Percentiles rank a stretch among this genome's conserved stretches.
Conservation (phyloP, 2,329 filamentous ascomycete species). For the Sphaerostilbella broomeana region DNA sequence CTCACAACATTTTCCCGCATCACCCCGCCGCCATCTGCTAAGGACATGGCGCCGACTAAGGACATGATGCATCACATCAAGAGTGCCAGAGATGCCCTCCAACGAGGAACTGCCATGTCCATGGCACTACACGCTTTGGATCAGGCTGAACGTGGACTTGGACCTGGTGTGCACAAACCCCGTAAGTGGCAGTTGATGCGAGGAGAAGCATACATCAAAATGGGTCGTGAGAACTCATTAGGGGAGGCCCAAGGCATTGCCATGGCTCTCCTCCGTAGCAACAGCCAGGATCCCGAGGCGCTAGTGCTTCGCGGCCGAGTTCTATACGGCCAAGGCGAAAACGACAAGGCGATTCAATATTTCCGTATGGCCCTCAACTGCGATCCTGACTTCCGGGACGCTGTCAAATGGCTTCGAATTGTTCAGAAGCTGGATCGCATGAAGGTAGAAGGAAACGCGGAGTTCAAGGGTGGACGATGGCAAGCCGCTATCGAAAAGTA, state of each 20-base stretch:
- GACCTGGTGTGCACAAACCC: constrained; percentile 67
- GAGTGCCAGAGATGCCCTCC: constrained; percentile 71
- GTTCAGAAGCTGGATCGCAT: constrained; percentile 88
- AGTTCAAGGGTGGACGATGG: constrained; percentile 81
- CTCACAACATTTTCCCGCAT: constrained; percentile 76
- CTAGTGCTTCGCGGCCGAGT: constrained; percentile 82
- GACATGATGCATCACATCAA: constrained; percentile 78
- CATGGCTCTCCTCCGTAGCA: constrained; percentile 76
- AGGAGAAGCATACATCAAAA: constrained; percentile 85
- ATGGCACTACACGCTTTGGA: constrained; percentile 91
- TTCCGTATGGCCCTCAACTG: constrained; percentile 84
- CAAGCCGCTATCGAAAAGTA: constrained; percentile 80
- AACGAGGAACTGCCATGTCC: constrained; percentile 70
- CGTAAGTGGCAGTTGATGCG: constrained; percentile 92
- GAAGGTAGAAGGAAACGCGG: constrained; percentile 86
- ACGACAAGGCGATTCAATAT: constrained; percentile 87
- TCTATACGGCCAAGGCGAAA: constrained; percentile 86
- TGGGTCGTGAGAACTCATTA: constrained; percentile 81
- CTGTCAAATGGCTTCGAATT: constrained; percentile 79
- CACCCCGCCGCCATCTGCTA: constrained; percentile 70
- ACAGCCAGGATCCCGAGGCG: constrained; percentile 89
- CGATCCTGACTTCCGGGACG: constrained; percentile 85
- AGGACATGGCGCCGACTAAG: constrained; percentile 76
- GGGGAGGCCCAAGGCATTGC: constrained; percentile 91
- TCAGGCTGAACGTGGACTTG: constrained; percentile 77